Evolutionary conservation across 306 rosid genomes (phyloP).

Genomic region (Coriaria nepalensis): DNA sequence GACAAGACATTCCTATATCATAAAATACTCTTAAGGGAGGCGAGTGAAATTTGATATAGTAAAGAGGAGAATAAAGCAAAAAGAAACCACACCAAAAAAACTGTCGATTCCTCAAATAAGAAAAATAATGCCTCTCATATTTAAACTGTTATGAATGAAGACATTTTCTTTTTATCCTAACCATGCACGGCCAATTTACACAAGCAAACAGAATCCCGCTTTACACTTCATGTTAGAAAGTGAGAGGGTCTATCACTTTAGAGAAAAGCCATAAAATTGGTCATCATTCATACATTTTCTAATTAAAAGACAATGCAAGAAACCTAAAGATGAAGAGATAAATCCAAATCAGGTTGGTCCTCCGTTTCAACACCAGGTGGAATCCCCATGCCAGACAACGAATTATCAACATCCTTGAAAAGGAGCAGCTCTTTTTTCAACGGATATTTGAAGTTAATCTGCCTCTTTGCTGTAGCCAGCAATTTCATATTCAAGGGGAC

Average conservation of each 20-base stretch:
- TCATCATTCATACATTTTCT: neutral
- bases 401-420: slow-evolving; percentile 14
- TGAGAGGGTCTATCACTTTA: neutral
- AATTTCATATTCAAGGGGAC: neutral
- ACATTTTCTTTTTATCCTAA: no score
- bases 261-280: neutral
- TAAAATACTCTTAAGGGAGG: no score
- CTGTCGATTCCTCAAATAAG: no score
- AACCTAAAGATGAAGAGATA: slow-evolving; percentile 26
- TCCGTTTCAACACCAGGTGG: slow-evolving; percentile 7
- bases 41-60: no score
- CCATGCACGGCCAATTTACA: no score
- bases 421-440: slow-evolving; percentile 13
- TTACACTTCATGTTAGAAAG: no score
- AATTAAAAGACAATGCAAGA: neutral
- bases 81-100: no score
- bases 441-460: neutral
- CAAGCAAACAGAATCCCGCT: no score
- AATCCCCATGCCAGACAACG: slow-evolving; percentile 6
- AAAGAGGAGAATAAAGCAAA: no score
- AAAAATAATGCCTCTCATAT: no score
- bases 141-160: no score
- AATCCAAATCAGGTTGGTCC: slow-evolving; percentile 15
- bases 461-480: slow-evolving; percentile 7
- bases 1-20: no score